Percentiles rank a stretch among this genome's conserved stretches.
phyloP scores from a whole-genome alignment of 2,329 filamentous ascomycete genomes.

The Phoma sp. region DNA sequence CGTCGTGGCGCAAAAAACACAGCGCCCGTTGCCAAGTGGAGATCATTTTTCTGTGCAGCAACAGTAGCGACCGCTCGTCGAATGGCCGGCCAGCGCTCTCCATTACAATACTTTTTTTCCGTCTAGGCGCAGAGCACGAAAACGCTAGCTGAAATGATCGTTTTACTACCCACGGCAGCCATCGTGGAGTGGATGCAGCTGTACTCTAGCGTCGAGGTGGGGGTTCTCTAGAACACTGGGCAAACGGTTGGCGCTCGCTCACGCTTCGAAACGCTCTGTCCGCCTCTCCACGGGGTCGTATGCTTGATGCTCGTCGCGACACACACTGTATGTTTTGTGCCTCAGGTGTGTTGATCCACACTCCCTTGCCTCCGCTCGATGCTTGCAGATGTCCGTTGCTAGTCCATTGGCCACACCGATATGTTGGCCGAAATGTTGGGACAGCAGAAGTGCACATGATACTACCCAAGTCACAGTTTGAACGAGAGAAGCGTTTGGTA shows the following conservation, averaged over 20 bases:
- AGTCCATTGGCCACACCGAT: constrained; percentile 4
- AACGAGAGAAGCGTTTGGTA: background rate
- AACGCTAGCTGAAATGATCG: constrained; percentile 2
- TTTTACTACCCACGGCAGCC: constrained; percentile 3
- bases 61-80: constrained; percentile 20
- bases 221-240: constrained; percentile 17
- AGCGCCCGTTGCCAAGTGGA: constrained; percentile 37
- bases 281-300: constrained; percentile 19
- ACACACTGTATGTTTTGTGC: constrained; percentile 5
- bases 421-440: background rate
- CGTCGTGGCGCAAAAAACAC: constrained; percentile 22
- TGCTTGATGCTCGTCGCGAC: constrained; percentile 5
- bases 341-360: constrained; percentile 11
- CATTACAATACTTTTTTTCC: constrained; percentile 22
- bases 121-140: background rate
- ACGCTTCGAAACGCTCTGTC: constrained; percentile 23
- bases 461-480: background rate
- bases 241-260: constrained; percentile 22
- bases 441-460: background rate
- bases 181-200: constrained; percentile 1
- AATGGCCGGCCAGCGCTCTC: constrained; percentile 23
- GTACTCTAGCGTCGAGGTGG: constrained; percentile 4
- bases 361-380: constrained; percentile 12
- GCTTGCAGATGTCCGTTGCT: constrained; percentile 19
- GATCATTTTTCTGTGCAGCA: constrained; percentile 34